These are phyloP conservation scores for Friedmanniomyces simplex DNA, from an alignment of 495 filamentous ascomycete genomes.

Conservation along the genomic window DNA sequence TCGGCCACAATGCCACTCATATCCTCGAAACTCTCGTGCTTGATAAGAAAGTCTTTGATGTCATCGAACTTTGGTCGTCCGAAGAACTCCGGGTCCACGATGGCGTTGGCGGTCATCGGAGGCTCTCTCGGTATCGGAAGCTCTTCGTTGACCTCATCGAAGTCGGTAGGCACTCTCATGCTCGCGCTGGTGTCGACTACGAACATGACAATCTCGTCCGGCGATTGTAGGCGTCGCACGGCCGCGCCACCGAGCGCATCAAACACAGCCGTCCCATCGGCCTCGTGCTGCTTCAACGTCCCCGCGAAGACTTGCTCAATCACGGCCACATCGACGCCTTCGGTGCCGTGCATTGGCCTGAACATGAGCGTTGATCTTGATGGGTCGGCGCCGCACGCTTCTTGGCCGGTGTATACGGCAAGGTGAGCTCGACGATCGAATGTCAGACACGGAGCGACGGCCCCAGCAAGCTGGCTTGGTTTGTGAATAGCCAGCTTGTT, in stretches of 20 bases:
- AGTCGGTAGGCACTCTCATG: conserved; percentile 25
- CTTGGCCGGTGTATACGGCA: conserved; percentile 28
- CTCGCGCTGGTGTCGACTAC: conserved; percentile 26
- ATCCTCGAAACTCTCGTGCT: conserved; percentile 25
- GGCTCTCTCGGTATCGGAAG: neutral
- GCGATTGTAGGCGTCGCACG: conserved; percentile 16
- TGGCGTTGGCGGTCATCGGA: neutral
- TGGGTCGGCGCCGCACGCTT: conserved; percentile 20
- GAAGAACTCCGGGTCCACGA: neutral
- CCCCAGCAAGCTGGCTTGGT: conserved; percentile 24
- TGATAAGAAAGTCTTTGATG: conserved; percentile 10
- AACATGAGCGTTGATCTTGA: conserved; percentile 28
- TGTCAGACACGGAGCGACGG: conserved; percentile 25
- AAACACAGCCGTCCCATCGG: conserved; percentile 28
- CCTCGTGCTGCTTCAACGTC: conserved; percentile 21
- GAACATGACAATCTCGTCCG: conserved; percentile 30
- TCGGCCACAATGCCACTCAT: conserved; percentile 22
- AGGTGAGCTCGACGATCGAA: conserved; percentile 26
- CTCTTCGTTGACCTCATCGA: conserved; percentile 25
- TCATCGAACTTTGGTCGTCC: neutral
- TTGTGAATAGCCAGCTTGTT: conserved; percentile 26
- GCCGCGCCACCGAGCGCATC: conserved; percentile 25
- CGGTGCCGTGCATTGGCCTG: conserved; percentile 22
- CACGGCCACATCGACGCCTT: conserved; percentile 24
- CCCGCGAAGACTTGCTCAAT: conserved; percentile 26